phyloP scores from a whole-genome alignment of 2,329 filamentous ascomycete species.

The Chlorencoelia australis region DNA sequence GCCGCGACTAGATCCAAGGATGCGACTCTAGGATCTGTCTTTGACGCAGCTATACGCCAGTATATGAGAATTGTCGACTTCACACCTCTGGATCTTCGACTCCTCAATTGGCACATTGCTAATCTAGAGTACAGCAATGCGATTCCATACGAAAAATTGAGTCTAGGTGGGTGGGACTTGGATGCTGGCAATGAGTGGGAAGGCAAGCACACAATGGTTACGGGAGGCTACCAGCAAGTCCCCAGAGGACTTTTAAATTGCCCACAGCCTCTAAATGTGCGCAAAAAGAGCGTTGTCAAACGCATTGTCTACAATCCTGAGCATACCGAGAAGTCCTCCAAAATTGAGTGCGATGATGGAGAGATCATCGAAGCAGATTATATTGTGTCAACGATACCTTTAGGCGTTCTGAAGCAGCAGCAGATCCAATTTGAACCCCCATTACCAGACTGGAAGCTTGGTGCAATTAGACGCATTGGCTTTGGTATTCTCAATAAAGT shows the following conservation, averaged over 20 bases:
- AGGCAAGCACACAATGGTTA: constrained; percentile 83
- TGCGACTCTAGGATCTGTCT: constrained; percentile 78
- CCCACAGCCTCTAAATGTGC: constrained; percentile 68
- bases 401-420: constrained; percentile 83
- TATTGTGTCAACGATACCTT: constrained; percentile 80
- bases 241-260: constrained; percentile 75
- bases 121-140: constrained; percentile 98
- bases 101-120: constrained; percentile 97
- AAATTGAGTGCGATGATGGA: constrained; percentile 69
- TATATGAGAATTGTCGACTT: constrained; percentile 77
- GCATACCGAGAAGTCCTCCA: constrained; percentile 38
- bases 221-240: constrained; percentile 89
- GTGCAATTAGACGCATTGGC: constrained; percentile 72
- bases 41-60: constrained; percentile 84
- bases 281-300: constrained; percentile 61
- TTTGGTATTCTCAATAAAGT: constrained; percentile 96
- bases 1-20: constrained; percentile 46
- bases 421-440: constrained; percentile 79
- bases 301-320: constrained; percentile 55
- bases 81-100: constrained; percentile 73
- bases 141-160: constrained; percentile 75
- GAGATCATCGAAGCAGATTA: constrained; percentile 72
- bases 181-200: constrained; percentile 98
- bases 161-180: constrained; percentile 88
- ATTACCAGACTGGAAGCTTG: constrained; percentile 77